phyloP scores from a whole-genome alignment of 75 land plant species.

The Cunninghamia lanceolata region DNA sequence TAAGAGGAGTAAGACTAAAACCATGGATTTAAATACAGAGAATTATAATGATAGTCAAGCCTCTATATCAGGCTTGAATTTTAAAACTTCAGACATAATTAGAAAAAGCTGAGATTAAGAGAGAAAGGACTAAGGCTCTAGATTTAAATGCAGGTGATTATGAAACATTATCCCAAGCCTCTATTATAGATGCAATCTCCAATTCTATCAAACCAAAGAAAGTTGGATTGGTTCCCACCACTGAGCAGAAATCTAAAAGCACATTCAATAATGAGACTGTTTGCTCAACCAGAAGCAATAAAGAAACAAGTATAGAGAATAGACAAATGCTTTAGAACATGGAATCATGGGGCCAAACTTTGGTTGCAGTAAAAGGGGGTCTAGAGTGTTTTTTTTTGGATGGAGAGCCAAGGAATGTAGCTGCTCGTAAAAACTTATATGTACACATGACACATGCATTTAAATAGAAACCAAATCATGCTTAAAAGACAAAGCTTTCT shows the following conservation, averaged over 20 bases:
- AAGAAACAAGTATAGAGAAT: too few relatives aligned
- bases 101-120: background rate
- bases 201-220: background rate
- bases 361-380: too few relatives aligned
- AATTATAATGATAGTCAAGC: slow-evolving; percentile 32
- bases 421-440: too few relatives aligned
- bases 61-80: slow-evolving; percentile 15
- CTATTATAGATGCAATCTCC: background rate
- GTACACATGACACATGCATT: too few relatives aligned
- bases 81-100: slow-evolving; percentile 1
- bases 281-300: slow-evolving; percentile 30
- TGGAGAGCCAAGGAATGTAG: too few relatives aligned
- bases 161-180: background rate
- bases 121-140: slow-evolving; percentile 12
- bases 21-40: too few relatives aligned
- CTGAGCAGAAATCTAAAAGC: background rate
- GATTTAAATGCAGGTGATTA: background rate
- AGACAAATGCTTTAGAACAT: too few relatives aligned
- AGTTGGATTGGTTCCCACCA: background rate
- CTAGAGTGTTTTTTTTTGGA: too few relatives aligned
- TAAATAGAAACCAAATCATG: too few relatives aligned
- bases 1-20: slow-evolving; percentile 23
- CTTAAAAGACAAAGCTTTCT: too few relatives aligned
- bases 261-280: background rate
- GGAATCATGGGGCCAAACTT: too few relatives aligned